Conservation (phyloP, 2,329 filamentous ascomycete species). For the Aureobasidium sp. region DNA sequence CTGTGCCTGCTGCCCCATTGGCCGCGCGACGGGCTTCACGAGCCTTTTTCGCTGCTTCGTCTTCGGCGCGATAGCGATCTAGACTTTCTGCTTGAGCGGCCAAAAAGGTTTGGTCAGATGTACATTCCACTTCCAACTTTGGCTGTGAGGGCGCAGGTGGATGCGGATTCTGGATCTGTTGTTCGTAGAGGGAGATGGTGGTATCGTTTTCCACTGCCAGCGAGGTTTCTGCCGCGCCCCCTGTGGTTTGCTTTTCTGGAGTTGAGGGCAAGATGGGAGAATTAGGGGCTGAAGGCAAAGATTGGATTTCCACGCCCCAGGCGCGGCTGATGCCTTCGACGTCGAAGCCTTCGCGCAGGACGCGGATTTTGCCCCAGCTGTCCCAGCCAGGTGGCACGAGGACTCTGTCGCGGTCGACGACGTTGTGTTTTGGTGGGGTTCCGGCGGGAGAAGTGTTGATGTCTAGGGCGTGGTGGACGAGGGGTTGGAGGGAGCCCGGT, state of each 20-base stretch:
- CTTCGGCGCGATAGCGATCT: slow-evolving; percentile 55
- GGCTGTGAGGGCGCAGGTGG: slow-evolving; percentile 23
- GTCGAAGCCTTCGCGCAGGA: slow-evolving; percentile 85
- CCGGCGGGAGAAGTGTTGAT: slow-evolving; percentile 68
- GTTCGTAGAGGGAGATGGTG: slow-evolving; percentile 27
- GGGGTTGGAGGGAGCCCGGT: slow-evolving; percentile 66
- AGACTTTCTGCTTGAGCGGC: slow-evolving; percentile 62
- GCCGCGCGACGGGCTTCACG: slow-evolving; percentile 19
- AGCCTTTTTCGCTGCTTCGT: slow-evolving; percentile 47
- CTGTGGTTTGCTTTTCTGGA: not conserved
- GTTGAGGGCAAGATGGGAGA: slow-evolving; percentile 4
- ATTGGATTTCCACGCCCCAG: slow-evolving; percentile 48
- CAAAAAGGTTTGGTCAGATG: slow-evolving; percentile 29
- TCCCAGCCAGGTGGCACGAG: slow-evolving; percentile 96
- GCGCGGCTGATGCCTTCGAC: slow-evolving; percentile 77
- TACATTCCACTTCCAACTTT: slow-evolving; percentile 28
- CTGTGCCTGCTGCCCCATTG: slow-evolving; percentile 19
- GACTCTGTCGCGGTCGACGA: slow-evolving; percentile 71
- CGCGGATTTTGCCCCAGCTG: slow-evolving; percentile 94
- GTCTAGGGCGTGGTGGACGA: slow-evolving; percentile 78
- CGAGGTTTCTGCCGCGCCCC: slow-evolving; percentile 19
- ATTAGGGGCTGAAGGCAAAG: not conserved
- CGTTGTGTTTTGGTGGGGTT: slow-evolving; percentile 46
- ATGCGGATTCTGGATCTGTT: slow-evolving; percentile 27
- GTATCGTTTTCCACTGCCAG: slow-evolving; percentile 15